These are phyloP conservation scores for Moesziomyces antarcticus DNA, from an alignment of 1,284 basidiomycete species.

Conservation along the genomic window DNA sequence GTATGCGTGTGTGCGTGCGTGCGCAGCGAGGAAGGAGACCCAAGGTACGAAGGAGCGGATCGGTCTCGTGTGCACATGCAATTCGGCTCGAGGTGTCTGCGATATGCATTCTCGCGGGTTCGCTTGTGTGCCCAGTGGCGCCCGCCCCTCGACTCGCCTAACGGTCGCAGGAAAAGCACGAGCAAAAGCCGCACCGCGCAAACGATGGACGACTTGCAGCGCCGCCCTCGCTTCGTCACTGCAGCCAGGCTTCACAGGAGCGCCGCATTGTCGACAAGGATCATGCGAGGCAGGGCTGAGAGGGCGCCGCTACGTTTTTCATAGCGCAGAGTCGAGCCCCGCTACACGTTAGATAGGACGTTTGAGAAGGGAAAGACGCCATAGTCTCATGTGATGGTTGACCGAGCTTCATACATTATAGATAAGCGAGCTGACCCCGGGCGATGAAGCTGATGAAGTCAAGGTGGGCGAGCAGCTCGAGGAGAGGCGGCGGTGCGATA, in stretches of 20 bases:
- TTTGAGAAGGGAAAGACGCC: too few relatives aligned
- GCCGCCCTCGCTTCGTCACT: not conserved
- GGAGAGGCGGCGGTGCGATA: not conserved
- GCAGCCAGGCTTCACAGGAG: too few relatives aligned
- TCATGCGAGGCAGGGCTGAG: too few relatives aligned
- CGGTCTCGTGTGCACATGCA: not conserved
- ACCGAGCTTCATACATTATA: too few relatives aligned
- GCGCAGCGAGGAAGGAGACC: not conserved
- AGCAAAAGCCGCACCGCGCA: not conserved
- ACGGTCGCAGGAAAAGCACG: not conserved
- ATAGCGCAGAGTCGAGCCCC: too few relatives aligned
- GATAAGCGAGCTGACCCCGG: too few relatives aligned
- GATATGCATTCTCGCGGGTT: not conserved
- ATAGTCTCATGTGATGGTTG: too few relatives aligned
- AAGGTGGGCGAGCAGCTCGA: not conserved
- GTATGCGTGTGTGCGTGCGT: too few relatives aligned
- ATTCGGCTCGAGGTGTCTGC: not conserved
- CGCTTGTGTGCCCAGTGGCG: not conserved
- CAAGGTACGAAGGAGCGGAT: not conserved
- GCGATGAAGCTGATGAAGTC: not conserved
- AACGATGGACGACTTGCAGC: not conserved
- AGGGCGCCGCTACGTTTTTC: too few relatives aligned
- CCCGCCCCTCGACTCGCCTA: not conserved
- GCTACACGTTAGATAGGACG: too few relatives aligned
- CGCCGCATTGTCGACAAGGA: too few relatives aligned